Conservation (phyloP, 345 rosid species). For the Moricandia arvensis region DNA sequence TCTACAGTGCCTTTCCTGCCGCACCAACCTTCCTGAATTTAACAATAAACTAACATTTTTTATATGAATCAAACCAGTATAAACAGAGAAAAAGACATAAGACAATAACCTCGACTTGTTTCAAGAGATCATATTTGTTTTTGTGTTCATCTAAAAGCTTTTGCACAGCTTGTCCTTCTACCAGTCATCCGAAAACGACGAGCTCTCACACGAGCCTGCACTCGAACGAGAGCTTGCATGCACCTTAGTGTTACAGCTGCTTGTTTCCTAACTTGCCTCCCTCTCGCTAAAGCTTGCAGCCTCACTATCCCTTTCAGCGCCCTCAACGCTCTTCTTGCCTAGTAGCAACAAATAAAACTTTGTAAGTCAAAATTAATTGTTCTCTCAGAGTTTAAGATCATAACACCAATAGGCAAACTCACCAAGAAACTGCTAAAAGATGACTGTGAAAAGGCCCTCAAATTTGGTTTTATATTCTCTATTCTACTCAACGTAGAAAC, state of each 20-base stretch:
- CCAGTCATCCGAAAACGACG: constrained; percentile 77
- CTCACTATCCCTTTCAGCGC: no score
- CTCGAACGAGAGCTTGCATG: no score
- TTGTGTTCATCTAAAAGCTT: constrained; percentile 56
- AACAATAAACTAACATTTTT: background rate
- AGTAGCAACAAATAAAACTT: no score
- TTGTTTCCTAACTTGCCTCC: constrained; percentile 37
- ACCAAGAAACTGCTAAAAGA: no score
- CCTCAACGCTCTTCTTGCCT: no score
- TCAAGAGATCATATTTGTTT: constrained; percentile 62
- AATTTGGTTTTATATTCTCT: background rate
- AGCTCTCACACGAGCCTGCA: constrained; percentile 77
- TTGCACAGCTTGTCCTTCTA: constrained; percentile 84
- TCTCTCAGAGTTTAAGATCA: no score
- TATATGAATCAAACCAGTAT: background rate
- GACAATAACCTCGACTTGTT: constrained; percentile 69
- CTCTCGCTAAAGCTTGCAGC: no score
- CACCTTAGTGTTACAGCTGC: no score
- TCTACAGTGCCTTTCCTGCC: constrained; percentile 84
- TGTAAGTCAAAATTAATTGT: no score
- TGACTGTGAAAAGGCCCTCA: background rate
- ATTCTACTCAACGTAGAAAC: no score
- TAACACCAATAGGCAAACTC: no score
- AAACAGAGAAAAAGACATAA: background rate
- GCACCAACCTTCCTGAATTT: constrained; percentile 85